These are phyloP conservation scores for Knufia fluminis DNA, from an alignment of 2,329 filamentous ascomycete genomes.

Conservation along the genomic window DNA sequence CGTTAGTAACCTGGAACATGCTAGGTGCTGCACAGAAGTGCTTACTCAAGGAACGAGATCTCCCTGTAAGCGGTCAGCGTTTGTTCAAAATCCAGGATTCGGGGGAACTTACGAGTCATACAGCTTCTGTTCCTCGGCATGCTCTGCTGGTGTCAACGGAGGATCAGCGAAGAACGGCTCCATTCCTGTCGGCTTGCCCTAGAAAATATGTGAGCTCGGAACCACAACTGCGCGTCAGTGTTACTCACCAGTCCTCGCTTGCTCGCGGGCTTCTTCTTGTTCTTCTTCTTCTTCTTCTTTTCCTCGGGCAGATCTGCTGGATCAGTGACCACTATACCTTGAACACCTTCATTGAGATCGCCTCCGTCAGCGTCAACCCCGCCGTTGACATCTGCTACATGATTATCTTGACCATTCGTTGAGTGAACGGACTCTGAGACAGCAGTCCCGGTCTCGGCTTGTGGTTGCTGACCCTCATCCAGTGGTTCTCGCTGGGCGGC, in stretches of 20 bases:
- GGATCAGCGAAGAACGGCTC: constrained; percentile 75
- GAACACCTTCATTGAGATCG: constrained; percentile 8
- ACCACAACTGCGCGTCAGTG: constrained; percentile 1
- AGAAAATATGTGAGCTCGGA: constrained; percentile 5
- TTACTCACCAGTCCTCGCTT: constrained; percentile 29
- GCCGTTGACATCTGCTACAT: neutral
- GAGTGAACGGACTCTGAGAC: neutral
- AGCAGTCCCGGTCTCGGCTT: neutral
- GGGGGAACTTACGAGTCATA: constrained; percentile 52
- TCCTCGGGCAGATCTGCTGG: constrained; percentile 9
- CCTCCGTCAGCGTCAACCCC: constrained; percentile 5
- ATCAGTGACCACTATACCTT: constrained; percentile 12
- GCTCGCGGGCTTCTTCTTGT: constrained; percentile 30
- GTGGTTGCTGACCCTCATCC: neutral
- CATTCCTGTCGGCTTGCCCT: constrained; percentile 54
- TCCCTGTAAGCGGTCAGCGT: constrained; percentile 30
- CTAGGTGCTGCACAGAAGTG: neutral
- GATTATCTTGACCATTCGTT: neutral
- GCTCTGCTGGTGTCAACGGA: constrained; percentile 63
- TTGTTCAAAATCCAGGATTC: neutral
- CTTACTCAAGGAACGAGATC: constrained; percentile 51
- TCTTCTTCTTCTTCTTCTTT: constrained; percentile 29
- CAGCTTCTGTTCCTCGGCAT: constrained; percentile 55
- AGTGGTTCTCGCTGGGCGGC: neutral
- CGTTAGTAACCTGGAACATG: constrained; percentile 14